These are phyloP conservation scores for Lipomyces sp. DNA, from an alignment of 805 yeast species.

Conservation along the genomic window DNA sequence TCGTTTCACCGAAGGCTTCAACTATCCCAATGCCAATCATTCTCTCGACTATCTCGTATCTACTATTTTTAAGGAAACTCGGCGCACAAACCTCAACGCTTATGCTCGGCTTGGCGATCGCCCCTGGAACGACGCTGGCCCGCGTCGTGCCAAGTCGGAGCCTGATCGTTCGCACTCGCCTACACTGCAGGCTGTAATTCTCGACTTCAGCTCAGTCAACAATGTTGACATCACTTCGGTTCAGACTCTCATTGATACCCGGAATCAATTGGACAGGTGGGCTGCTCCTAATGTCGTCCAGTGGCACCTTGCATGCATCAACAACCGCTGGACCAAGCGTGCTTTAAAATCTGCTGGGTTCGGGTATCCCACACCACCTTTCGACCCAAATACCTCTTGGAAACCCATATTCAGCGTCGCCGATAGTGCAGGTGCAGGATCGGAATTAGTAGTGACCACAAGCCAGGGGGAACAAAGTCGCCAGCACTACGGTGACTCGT, in stretches of 20 bases:
- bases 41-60: not conserved
- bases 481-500: not conserved
- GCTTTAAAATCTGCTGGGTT: not conserved
- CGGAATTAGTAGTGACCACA: not conserved
- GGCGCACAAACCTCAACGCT: not conserved
- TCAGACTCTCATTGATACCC: not conserved
- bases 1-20: not conserved
- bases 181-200: not conserved
- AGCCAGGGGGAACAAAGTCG: not conserved
- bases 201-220: not conserved
- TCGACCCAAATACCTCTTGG: not conserved
- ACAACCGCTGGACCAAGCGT: not conserved
- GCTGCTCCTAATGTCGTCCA: not conserved
- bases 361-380: not conserved
- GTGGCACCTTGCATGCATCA: slow-evolving; percentile 3
- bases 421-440: not conserved
- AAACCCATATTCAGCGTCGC: not conserved
- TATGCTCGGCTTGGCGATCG: not conserved
- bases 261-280: not conserved
- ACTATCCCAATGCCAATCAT: slow-evolving; percentile 1
- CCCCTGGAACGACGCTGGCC: not conserved
- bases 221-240: not conserved
- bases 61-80: not conserved
- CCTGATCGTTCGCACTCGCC: not conserved
- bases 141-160: not conserved